Evolutionary conservation across 1,139 yeast genomes (phyloP).

Genomic region (Diutina scorzettiae): DNA sequence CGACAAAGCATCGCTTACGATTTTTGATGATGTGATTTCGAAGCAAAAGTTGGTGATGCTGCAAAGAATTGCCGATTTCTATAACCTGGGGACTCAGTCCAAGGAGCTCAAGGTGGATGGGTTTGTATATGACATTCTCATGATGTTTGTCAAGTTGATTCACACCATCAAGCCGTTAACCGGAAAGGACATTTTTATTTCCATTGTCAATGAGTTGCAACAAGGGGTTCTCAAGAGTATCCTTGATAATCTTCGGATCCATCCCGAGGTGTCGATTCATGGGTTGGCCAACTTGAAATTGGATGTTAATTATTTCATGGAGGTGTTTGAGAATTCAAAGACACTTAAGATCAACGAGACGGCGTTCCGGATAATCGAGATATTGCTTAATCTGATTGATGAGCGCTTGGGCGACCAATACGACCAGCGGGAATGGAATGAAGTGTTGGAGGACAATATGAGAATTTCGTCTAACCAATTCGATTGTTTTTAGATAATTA

Average conservation of each 20-base stretch:
- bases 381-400: not conserved
- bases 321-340: constrained; percentile 28
- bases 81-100: constrained; percentile 11
- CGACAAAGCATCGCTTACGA: constrained; percentile 30
- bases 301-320: constrained; percentile 29
- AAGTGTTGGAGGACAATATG: constrained; percentile 2
- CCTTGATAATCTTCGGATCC: constrained; percentile 18
- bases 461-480: constrained; percentile 1
- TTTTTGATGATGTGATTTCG: constrained; percentile 29
- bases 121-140: constrained; percentile 26
- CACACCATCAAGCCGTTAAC: constrained; percentile 33
- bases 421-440: constrained; percentile 1
- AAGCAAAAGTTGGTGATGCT: constrained; percentile 28
- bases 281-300: constrained; percentile 14
- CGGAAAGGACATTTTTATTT: constrained; percentile 24
- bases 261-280: constrained; percentile 10
- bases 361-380: constrained; percentile 6
- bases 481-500: not conserved
- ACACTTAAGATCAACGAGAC: constrained; percentile 24
- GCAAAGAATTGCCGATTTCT: constrained; percentile 16
- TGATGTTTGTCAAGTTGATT: constrained; percentile 32
- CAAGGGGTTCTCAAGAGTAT: constrained; percentile 21
- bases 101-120: constrained; percentile 19
- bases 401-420: constrained; percentile 1
- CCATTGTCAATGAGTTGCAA: constrained; percentile 29